Evolutionary conservation across 2,329 filamentous ascomycete species (phyloP), one percentile per base, ranked within the genome.

Genomic region (Alternaria triticina): DNA sequence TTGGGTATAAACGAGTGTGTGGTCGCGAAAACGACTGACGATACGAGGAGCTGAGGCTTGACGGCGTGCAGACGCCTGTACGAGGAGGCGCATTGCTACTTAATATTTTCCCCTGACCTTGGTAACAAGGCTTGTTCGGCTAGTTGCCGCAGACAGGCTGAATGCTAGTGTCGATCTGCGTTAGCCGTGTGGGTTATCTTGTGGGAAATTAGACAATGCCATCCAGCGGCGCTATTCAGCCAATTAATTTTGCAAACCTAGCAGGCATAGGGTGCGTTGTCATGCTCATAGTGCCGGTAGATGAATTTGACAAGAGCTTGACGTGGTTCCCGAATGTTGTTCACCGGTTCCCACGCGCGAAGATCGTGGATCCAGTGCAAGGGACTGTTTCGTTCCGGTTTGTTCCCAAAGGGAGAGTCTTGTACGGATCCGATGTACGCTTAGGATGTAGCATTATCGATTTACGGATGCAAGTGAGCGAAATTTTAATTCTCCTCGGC

Each of bases 31-130:
- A 47, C 45, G 51, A 56, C 54, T 50, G 49, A 30, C 55, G 23
- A 33, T 54, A 44, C 22, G 50, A 54, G 43, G 28, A 47, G 43
- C 28, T 50, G 44, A 59, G 57, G 44, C 50, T 30, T 49, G 45
- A 46, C 40, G 22, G 54, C 22, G 27, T 57, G 50, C 30, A 28
- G 36, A 20, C 59, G 51, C 61, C 51, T 30, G 54, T 59, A 52
- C 45, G 51, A 56, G 59, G 62, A 43, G 46, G 56, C 49, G 56
- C 49, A 36, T 61, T 49, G 56, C 47, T 62, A 54, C 44, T 55
- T 55, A 40, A 45, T 33, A 30, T 43, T 8, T 17, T 50, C 62
- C 65, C 65, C 59, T 64, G 59, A 59, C 52, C 51, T 62, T 56
- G 58, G 51, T 28, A 51, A 17, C 23, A 33, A 65, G 45, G 58